These are phyloP conservation scores for Ophiognomonia clavigignenti-juglandacearum DNA, from an alignment of 2,329 filamentous ascomycete genomes.

Conservation along the genomic window DNA sequence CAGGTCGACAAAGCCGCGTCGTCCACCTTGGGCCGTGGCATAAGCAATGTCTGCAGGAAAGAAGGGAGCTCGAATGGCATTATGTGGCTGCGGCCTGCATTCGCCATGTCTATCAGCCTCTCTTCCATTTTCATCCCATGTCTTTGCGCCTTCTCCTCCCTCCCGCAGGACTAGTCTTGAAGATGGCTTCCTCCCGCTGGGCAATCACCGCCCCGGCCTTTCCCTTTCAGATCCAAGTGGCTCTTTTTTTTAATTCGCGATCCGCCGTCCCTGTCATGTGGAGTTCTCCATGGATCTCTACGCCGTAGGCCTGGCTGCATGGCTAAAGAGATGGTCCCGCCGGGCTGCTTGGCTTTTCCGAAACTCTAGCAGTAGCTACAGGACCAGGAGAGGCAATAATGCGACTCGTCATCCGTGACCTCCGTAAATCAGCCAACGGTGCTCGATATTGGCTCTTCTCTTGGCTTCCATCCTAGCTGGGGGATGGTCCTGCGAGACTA, in stretches of 20 bases:
- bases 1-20: too few species aligned
- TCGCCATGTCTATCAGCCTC: not conserved
- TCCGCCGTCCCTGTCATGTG: constrained; percentile 4
- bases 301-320: constrained; percentile 18
- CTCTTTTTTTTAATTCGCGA: not conserved
- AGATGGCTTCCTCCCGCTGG: constrained; percentile 5
- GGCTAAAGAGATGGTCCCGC: not conserved
- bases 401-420: constrained; percentile 7
- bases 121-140: not conserved
- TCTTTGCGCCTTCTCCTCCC: not conserved
- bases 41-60: too few species aligned
- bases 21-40: too few species aligned
- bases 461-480: constrained; percentile 9
- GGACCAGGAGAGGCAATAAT: constrained; percentile 1
- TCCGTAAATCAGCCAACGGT: constrained; percentile 16
- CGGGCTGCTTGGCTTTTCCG: not conserved
- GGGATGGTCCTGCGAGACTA: constrained; percentile 4
- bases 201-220: not conserved
- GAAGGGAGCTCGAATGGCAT: not conserved
- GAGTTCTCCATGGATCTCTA: not conserved
- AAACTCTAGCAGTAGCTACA: not conserved
- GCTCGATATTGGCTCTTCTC: constrained; percentile 4
- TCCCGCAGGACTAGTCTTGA: not conserved
- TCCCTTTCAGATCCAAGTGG: not conserved
- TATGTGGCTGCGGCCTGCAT: not conserved